Evolutionary conservation across 371 early-diverging fungal species (phyloP).

Genomic region (Mucor irregularis): DNA sequence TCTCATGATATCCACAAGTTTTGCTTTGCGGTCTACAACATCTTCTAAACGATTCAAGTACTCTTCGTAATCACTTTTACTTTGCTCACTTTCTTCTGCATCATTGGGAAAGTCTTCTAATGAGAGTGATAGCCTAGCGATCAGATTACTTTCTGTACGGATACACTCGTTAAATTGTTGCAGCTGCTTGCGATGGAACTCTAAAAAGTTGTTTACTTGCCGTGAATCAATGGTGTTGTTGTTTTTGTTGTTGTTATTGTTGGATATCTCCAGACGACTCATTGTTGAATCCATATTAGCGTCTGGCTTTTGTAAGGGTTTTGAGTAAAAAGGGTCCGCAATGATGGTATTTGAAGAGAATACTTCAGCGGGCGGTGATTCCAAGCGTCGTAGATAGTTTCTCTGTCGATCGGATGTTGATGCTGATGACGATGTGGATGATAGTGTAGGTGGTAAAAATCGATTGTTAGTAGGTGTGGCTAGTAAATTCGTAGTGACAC

Average conservation of each 20-base stretch:
- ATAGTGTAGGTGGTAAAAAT: no score
- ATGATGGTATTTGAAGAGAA: neutral
- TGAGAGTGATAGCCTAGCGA: constrained; percentile 67
- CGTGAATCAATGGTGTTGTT: neutral
- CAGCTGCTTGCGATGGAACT: constrained; percentile 76
- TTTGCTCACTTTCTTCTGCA: constrained; percentile 27
- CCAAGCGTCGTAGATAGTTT: constrained; percentile 31
- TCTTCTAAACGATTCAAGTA: constrained; percentile 63
- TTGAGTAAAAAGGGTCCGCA: constrained; percentile 10
- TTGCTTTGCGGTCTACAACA: constrained; percentile 30
- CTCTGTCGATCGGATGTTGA: constrained; percentile 22
- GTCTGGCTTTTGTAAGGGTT: neutral
- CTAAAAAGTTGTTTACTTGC: constrained; percentile 52
- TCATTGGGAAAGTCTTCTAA: constrained; percentile 29
- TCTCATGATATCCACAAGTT: constrained; percentile 17
- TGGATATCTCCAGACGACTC: neutral
- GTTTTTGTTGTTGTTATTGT: neutral
- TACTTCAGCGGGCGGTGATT: constrained; percentile 41
- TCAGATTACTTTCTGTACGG: constrained; percentile 76
- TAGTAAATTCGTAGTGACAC: constrained; percentile 25
- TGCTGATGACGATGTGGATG: no score
- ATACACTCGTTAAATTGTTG: constrained; percentile 75
- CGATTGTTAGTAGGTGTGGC: constrained; percentile 39
- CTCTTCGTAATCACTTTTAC: constrained; percentile 26
- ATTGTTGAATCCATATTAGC: neutral